Evolutionary conservation across 495 filamentous ascomycete genomes (phyloP), one percentile per base, ranked within the genome.

Genomic region (Articulospora tetracladia): DNA sequence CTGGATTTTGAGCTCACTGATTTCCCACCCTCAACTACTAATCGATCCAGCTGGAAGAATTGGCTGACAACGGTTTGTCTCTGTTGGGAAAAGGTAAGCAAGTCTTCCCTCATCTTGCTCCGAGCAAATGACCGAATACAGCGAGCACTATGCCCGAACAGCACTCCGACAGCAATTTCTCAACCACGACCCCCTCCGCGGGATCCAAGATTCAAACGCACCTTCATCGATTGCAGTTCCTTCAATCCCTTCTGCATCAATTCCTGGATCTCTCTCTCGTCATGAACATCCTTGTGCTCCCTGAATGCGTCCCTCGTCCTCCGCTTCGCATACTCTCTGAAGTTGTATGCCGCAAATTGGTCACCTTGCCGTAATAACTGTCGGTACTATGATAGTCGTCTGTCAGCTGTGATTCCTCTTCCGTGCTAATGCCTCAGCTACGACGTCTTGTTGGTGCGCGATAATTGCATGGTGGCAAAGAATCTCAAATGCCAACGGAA

Each of bases 301-400:
- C 89, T 83, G 72, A 98, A 98, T 11, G 90, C 84, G 77, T 97
- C 94, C 67, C 78, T 78, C 66, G 94, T 93, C 69, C 94, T 83
- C 58, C 95, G 86, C 70, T 84, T 90, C 27, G 95, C 93, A 75
- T 97, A 98, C 67, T 98, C 93, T 70, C 94, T 85, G 81, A 97
- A 98, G 73, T 97, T 98, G 80, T 97, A 98, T 61, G 86, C 81
- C 54, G 92, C 85, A 73, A 98, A 98, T 65, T 95, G 89, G 53
- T 83, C 81, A 19, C 90, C 86, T 73, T 93, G 88, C 30, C 94
- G 90, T 65, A 97, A 79, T 61, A 98, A 81, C 61, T 93, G 93
- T 49, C 95, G 93, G 77, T 95, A 97, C 92, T 97, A 47, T 32
- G 22, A 32, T 1, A 13, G 19, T 25, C 15, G 4, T 46, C 8